Evolutionary conservation across 192 early-diverging fungal species (phyloP).

Genomic region (Haplosporangium gracile): DNA sequence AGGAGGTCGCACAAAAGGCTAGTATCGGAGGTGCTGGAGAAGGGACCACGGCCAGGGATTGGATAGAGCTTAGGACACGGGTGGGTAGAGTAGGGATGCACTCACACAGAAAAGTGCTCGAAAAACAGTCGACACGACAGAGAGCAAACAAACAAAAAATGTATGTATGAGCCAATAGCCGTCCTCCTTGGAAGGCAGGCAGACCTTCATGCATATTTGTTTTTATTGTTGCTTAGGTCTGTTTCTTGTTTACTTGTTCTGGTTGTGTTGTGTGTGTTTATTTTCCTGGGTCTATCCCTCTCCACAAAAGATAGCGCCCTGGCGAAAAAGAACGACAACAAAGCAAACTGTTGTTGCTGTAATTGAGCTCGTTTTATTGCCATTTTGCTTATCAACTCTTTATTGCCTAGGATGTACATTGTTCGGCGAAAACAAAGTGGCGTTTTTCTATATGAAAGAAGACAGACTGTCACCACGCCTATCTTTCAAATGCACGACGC

Average conservation of each 20-base stretch:
- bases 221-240: not conserved
- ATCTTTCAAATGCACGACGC: not conserved
- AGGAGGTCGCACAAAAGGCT: not conserved
- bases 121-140: not conserved
- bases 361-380: no score
- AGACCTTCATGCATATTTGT: constrained; percentile 8
- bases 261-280: not conserved
- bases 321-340: not conserved
- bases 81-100: constrained; percentile 26
- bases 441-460: not conserved
- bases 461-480: not conserved
- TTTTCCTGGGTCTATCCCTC: not conserved
- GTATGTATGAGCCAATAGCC: constrained; percentile 5
- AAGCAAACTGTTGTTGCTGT: not conserved
- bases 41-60: not conserved
- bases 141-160: not conserved
- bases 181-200: not conserved
- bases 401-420: not conserved
- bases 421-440: not conserved
- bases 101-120: not conserved
- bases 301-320: not conserved
- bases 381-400: not conserved
- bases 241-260: not conserved
- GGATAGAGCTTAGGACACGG: not conserved
- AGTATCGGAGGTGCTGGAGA: not conserved